A percentile compares a stretch with the other conserved stretches of the same genome.
These are phyloP conservation scores for Rhodotorula glutinis DNA, from an alignment of 1,284 basidiomycete species.

Conservation along the genomic window DNA sequence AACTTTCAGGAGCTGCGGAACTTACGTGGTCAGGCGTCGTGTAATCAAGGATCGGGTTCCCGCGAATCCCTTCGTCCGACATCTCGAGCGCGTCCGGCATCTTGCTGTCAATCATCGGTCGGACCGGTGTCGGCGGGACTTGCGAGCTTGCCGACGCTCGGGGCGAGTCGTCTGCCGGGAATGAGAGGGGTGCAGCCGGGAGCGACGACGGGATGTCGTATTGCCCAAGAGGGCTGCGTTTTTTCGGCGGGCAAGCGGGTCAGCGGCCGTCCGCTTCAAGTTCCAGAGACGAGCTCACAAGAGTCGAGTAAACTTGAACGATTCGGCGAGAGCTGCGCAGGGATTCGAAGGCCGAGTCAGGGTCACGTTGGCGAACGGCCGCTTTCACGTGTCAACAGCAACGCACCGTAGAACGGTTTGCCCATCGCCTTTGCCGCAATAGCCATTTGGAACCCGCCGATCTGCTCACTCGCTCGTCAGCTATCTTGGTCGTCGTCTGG, in stretches of 20 bases:
- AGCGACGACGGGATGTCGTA: conserved; percentile 73
- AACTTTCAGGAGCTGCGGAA: too few species aligned
- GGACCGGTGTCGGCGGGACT: conserved; percentile 36
- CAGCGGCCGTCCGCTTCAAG: too few species aligned
- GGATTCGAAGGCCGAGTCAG: not conserved
- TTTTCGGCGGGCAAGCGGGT: not conserved
- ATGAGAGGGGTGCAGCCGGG: conserved; percentile 32
- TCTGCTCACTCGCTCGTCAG: conserved; percentile 46
- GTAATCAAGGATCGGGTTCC: conserved; percentile 53
- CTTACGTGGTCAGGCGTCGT: conserved; percentile 47
- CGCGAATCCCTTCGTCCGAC: conserved; percentile 50
- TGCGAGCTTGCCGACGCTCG: not conserved
- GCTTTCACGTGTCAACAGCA: not conserved
- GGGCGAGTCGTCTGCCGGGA: conserved; percentile 40
- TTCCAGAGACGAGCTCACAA: conserved; percentile 47
- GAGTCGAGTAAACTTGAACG: conserved; percentile 92
- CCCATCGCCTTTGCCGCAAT: conserved; percentile 90
- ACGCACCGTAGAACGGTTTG: conserved; percentile 88
- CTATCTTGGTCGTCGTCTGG: too few species aligned
- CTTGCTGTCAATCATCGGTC: conserved; percentile 38
- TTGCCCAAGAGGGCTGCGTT: conserved; percentile 72
- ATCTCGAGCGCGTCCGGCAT: conserved; percentile 45
- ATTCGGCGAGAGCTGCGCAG: conserved; percentile 40
- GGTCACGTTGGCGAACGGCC: conserved; percentile 9
- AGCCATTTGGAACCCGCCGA: conserved; percentile 89